Percentiles rank a stretch among this genome's conserved stretches.
phyloP scores from a whole-genome alignment of 345 rosid species.

The Euphorbia peplus region DNA sequence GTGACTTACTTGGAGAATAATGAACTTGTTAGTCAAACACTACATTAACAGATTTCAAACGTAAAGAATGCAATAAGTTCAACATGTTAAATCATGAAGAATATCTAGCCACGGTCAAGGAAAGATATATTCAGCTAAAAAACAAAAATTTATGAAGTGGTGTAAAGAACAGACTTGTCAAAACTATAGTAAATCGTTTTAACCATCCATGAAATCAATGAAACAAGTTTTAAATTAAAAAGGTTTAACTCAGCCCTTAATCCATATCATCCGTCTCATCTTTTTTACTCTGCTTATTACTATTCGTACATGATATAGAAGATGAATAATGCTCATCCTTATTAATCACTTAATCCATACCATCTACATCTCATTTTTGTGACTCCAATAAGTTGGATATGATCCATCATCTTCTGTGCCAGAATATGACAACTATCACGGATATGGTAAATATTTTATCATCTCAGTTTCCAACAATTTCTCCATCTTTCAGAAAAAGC shows the following conservation, averaged over 20 bases:
- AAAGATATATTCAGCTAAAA: conserved; percentile 2
- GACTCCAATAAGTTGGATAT: background rate
- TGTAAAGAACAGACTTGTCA: background rate
- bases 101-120: background rate
- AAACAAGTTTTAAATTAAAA: background rate
- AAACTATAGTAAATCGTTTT: background rate
- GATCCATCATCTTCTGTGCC: background rate
- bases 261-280: background rate
- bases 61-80: background rate
- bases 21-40: background rate
- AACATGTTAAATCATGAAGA: background rate
- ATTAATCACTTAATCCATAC: background rate
- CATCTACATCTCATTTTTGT: background rate
- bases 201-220: background rate
- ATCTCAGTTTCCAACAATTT: background rate
- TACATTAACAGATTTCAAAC: background rate
- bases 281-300: background rate
- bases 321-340: background rate
- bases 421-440: background rate
- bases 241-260: background rate
- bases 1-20: background rate
- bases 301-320: background rate
- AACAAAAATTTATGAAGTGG: too few species aligned
- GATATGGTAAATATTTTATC: background rate
- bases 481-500: background rate